A percentile compares a stretch with the other conserved stretches of the same genome.
Evolutionary conservation across 441 rosid genomes (phyloP).

Genomic region (Mallotus repandus): DNA sequence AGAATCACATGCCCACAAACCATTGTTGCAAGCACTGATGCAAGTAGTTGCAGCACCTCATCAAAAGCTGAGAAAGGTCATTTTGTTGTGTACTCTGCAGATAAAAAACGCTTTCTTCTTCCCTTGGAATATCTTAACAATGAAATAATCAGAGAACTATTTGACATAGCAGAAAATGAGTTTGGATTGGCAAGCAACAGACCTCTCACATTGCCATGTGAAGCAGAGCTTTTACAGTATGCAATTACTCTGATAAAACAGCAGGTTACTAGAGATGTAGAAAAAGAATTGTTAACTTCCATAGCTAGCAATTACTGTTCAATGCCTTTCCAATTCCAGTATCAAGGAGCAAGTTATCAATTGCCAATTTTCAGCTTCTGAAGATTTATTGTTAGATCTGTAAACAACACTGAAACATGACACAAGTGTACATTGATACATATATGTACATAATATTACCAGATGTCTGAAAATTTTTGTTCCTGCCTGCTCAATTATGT

Average conservation of each 20-base stretch:
- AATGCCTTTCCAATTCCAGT: not conserved
- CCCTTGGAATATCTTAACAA: slow-evolving; percentile 10
- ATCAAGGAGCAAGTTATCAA: not conserved
- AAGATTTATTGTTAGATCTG: not conserved
- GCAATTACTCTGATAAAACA: slow-evolving; percentile 9
- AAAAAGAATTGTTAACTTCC: slow-evolving; percentile 2
- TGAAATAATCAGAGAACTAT: not conserved
- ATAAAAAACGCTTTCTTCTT: not conserved
- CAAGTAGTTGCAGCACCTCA: not conserved
- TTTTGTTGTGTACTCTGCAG: slow-evolving; percentile 1
- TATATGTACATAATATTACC: too few species aligned
- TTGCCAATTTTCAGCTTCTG: slow-evolving; percentile 3
- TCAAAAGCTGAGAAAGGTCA: not conserved
- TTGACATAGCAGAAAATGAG: slow-evolving; percentile 10
- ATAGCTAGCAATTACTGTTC: not conserved
- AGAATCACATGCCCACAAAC: not conserved
- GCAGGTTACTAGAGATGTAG: not conserved
- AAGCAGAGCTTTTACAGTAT: slow-evolving; percentile 9
- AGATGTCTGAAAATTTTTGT: too few species aligned
- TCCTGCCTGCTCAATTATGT: too few species aligned
- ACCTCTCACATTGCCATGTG: slow-evolving; percentile 19
- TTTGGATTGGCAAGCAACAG: not conserved
- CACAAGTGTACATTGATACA: too few species aligned
- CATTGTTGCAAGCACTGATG: not conserved
- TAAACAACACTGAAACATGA: too few species aligned